These are phyloP conservation scores for Pythium phragmiticola DNA, from an alignment of 352 stramenopile species.

Conservation along the genomic window DNA sequence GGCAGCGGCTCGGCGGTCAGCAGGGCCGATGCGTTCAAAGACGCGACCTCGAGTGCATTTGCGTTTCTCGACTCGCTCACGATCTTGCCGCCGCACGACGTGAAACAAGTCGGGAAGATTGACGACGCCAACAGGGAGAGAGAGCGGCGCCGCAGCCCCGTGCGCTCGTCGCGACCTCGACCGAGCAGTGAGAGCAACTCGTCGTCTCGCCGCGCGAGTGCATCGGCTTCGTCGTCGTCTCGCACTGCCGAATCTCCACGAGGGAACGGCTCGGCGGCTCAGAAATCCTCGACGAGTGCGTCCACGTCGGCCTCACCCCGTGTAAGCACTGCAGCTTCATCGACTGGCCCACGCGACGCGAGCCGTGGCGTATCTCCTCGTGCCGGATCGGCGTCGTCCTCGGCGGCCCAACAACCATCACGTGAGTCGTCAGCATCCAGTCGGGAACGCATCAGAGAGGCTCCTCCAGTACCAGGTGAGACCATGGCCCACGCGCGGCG, in stretches of 20 bases:
- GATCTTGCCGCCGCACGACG: constrained; percentile 20
- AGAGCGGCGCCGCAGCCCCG: not conserved
- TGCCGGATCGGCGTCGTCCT: not conserved
- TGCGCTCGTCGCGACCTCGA: not conserved
- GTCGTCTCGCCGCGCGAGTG: not conserved
- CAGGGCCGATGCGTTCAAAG: constrained; percentile 47
- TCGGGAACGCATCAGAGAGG: constrained; percentile 8
- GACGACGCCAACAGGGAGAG: not conserved
- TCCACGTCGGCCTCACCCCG: not conserved
- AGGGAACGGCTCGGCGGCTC: not conserved
- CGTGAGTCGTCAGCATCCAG: not conserved
- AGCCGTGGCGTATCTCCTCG: not conserved
- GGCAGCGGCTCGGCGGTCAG: constrained; percentile 61
- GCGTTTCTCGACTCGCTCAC: constrained; percentile 37
- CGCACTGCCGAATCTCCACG: not conserved
- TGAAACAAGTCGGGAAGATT: constrained; percentile 7
- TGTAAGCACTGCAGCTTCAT: not conserved
- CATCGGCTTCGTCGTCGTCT: not conserved
- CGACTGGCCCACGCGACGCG: not conserved
- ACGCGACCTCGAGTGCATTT: constrained; percentile 41
- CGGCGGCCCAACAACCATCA: not conserved
- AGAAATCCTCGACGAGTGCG: not conserved
- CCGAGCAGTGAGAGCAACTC: not conserved
- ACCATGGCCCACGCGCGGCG: not conserved
- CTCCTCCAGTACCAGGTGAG: constrained; percentile 8